Conservation (phyloP, 345 rosid species). For the Gossypium stocksii region DNA sequence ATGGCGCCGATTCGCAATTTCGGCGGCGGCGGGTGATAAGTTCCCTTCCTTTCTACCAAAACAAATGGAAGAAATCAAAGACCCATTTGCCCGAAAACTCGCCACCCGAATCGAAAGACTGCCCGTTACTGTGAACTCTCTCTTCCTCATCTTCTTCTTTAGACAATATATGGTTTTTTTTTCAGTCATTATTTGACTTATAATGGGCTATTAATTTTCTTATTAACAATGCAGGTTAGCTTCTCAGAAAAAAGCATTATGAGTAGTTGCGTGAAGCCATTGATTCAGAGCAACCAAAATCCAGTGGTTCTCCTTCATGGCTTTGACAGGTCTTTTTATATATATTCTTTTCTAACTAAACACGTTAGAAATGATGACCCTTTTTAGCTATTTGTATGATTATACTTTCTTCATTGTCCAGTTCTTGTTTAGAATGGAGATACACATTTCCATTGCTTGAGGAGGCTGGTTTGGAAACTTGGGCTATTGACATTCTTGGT, state of each 20-base stretch:
- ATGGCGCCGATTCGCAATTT: slow-evolving; percentile 17
- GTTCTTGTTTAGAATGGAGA: slow-evolving; percentile 99
- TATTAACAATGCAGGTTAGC: slow-evolving; percentile 39
- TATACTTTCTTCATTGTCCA: slow-evolving; percentile 27
- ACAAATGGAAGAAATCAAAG: slow-evolving; percentile 50
- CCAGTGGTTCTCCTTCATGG: slow-evolving; percentile 90
- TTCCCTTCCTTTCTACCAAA: slow-evolving; percentile 63
- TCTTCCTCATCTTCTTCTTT: not conserved
- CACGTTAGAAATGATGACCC: not conserved
- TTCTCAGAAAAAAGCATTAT: slow-evolving; percentile 43
- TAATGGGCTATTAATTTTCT: not conserved
- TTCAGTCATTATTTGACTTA: not conserved
- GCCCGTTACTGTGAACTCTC: slow-evolving; percentile 33
- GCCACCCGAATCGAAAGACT: slow-evolving; percentile 59
- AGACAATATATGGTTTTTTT: not conserved
- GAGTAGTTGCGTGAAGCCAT: slow-evolving; percentile 86
- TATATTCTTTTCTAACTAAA: not conserved
- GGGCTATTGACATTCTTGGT: slow-evolving; percentile 92
- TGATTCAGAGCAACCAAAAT: slow-evolving; percentile 34
- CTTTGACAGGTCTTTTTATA: slow-evolving; percentile 63
- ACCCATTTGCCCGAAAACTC: slow-evolving; percentile 48
- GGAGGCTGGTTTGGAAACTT: slow-evolving; percentile 82
- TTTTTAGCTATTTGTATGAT: not conserved
- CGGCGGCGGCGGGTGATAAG: slow-evolving; percentile 17
- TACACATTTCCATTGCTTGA: slow-evolving; percentile 75